These are phyloP conservation scores for Recurvomyces mirabilis DNA, from an alignment of 495 filamentous ascomycete genomes.

Conservation along the genomic window DNA sequence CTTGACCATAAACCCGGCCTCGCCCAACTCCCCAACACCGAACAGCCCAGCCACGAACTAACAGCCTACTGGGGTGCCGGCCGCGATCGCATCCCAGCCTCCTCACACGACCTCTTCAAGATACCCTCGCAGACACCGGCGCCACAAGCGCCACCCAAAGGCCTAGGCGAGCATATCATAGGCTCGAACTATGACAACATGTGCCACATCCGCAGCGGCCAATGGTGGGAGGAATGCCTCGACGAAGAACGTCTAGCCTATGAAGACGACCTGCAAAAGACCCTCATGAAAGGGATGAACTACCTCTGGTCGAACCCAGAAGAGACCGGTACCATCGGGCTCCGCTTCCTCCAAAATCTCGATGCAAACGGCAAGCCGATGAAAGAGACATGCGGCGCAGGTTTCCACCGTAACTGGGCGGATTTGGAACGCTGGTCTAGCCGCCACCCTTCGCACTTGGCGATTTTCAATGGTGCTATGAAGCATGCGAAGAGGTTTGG, in stretches of 20 bases:
- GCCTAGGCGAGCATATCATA: slow-evolving; percentile 4
- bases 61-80: slow-evolving; percentile 11
- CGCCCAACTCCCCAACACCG: background rate
- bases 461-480: slow-evolving; percentile 10
- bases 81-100: slow-evolving; percentile 6
- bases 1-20: slow-evolving; percentile 7
- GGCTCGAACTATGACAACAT: slow-evolving; percentile 10
- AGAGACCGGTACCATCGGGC: slow-evolving; percentile 6
- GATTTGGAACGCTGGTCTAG: slow-evolving; percentile 9
- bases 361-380: background rate
- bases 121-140: background rate
- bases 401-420: slow-evolving; percentile 10
- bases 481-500: slow-evolving; percentile 6
- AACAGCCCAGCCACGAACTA: slow-evolving; percentile 4
- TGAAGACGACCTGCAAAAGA: slow-evolving; percentile 5
- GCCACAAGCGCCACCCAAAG: background rate
- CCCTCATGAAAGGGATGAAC: slow-evolving; percentile 5
- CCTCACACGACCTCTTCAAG: slow-evolving; percentile 1
- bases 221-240: slow-evolving; percentile 4
- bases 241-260: slow-evolving; percentile 4
- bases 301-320: slow-evolving; percentile 7
- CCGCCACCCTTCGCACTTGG: slow-evolving; percentile 4
- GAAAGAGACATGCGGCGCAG: slow-evolving; percentile 7
- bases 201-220: slow-evolving; percentile 11
- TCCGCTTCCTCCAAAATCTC: slow-evolving; percentile 7